Percentiles rank a stretch among this genome's conserved stretches.
Conservation (phyloP, 1,284 basidiomycete genomes). For the Kwoniella shivajii region DNA sequence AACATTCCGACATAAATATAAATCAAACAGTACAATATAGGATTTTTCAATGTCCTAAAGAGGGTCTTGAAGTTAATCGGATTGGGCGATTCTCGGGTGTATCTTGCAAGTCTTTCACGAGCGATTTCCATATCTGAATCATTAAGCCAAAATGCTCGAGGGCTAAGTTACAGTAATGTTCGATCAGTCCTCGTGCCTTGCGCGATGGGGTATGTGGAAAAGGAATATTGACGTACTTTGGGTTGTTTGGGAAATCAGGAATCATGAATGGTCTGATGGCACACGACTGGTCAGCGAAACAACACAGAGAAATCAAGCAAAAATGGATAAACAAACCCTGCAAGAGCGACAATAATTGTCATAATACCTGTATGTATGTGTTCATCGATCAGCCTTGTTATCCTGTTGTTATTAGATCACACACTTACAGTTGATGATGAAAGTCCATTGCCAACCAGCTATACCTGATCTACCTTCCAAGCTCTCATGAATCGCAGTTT, state of each 20-base stretch:
- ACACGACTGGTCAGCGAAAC: too few species aligned
- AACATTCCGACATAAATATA: neutral
- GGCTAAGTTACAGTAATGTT: neutral
- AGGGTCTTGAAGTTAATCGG: neutral
- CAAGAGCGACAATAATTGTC: constrained; percentile 7
- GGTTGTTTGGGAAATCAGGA: constrained; percentile 23
- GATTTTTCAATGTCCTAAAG: neutral
- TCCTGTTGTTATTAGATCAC: constrained; percentile 10
- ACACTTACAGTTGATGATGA: constrained; percentile 33
- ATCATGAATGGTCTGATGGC: too few species aligned
- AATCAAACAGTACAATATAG: neutral
- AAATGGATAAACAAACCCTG: too few species aligned
- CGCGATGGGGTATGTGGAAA: too few species aligned
- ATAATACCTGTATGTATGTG: neutral
- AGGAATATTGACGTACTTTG: too few species aligned
- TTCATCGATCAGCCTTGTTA: constrained; percentile 17
- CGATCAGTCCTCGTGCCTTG: too few species aligned
- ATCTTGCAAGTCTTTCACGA: neutral
- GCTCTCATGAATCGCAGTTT: constrained; percentile 38
- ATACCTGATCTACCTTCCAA: constrained; percentile 37
- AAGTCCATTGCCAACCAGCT: constrained; percentile 37
- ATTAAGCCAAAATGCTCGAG: constrained; percentile 6
- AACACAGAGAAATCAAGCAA: too few species aligned
- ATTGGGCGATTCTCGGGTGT: neutral
- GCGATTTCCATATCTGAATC: constrained; percentile 1